Conservation (phyloP, 2,329 filamentous ascomycete species). For the Sarocladiaceae sp. region DNA sequence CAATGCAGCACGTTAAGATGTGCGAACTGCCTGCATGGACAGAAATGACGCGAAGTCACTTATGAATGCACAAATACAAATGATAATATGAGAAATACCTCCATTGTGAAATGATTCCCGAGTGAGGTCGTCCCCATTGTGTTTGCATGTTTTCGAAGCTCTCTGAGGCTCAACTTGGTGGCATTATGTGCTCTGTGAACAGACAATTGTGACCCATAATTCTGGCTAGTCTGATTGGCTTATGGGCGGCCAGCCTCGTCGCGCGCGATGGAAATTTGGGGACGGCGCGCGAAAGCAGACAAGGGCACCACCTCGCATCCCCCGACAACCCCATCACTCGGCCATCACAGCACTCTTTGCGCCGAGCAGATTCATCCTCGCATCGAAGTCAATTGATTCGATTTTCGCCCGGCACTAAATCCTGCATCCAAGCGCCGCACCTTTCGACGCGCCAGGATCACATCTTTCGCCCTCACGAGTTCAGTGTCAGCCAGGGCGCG, state of each 20-base stretch:
- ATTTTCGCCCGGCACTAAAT: not conserved
- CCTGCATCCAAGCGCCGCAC: not conserved
- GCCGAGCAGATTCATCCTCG: not conserved
- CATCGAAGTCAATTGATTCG: not conserved
- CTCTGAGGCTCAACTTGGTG: too few species aligned
- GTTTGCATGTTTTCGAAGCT: too few species aligned
- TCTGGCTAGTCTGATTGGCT: conserved; percentile 21
- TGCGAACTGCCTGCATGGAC: not conserved
- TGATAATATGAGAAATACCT: too few species aligned
- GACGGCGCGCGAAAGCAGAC: conserved; percentile 12
- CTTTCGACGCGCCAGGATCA: not conserved
- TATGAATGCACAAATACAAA: too few species aligned
- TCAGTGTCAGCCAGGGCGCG: conserved; percentile 10
- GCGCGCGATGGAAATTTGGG: conserved; percentile 31
- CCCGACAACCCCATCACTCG: conserved; percentile 1
- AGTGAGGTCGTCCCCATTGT: too few species aligned
- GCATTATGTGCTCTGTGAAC: too few species aligned
- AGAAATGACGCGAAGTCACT: too few species aligned
- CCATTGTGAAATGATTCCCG: too few species aligned
- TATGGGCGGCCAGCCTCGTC: conserved; percentile 23
- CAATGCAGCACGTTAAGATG: not conserved
- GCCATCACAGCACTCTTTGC: not conserved
- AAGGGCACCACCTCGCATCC: not conserved
- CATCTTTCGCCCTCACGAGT: not conserved
- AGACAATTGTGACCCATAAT: conserved; percentile 19